Conservation (phyloP, 1,139 yeast genomes). For the Nakaseomyces kungkrabaensis region DNA sequence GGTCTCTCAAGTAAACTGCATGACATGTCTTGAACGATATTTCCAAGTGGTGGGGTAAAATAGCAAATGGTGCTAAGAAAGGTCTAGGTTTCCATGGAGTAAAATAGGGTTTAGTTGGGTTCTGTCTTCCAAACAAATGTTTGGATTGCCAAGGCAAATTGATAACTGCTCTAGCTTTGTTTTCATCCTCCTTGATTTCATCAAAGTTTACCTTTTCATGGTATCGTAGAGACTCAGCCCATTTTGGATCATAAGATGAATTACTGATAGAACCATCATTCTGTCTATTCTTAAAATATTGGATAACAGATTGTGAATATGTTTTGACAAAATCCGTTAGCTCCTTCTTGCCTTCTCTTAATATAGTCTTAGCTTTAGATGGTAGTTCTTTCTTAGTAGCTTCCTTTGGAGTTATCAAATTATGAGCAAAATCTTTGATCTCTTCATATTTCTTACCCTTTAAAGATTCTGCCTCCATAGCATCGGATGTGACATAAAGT, state of each 20-base stretch:
- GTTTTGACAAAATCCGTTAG: slow-evolving; percentile 15
- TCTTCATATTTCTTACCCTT: slow-evolving; percentile 18
- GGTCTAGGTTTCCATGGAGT: slow-evolving; percentile 97
- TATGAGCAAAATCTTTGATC: slow-evolving; percentile 13
- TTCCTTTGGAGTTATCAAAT: slow-evolving; percentile 16
- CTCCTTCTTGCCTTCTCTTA: slow-evolving; percentile 20
- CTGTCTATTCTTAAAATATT: slow-evolving; percentile 8
- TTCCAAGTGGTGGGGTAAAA: slow-evolving; percentile 86
- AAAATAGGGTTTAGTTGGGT: slow-evolving; percentile 71
- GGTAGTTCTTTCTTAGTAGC: slow-evolving; percentile 23
- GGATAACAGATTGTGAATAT: slow-evolving; percentile 22
- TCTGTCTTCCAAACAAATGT: slow-evolving; percentile 62
- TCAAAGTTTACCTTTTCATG: slow-evolving; percentile 45
- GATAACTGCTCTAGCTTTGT: slow-evolving; percentile 35
- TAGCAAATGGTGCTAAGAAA: slow-evolving; percentile 84
- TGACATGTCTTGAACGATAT: slow-evolving; percentile 85
- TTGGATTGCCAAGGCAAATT: slow-evolving; percentile 67
- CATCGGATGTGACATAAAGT: slow-evolving; percentile 16
- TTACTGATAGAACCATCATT: slow-evolving; percentile 6
- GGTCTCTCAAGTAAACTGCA: slow-evolving; percentile 90
- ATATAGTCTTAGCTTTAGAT: slow-evolving; percentile 14
- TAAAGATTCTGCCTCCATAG: slow-evolving; percentile 12
- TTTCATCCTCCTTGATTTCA: slow-evolving; percentile 46
- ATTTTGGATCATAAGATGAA: slow-evolving; percentile 44
- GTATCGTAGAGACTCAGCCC: slow-evolving; percentile 44